Conservation (phyloP, 306 rosid species). For the Herpetospermum pedunculosum region DNA sequence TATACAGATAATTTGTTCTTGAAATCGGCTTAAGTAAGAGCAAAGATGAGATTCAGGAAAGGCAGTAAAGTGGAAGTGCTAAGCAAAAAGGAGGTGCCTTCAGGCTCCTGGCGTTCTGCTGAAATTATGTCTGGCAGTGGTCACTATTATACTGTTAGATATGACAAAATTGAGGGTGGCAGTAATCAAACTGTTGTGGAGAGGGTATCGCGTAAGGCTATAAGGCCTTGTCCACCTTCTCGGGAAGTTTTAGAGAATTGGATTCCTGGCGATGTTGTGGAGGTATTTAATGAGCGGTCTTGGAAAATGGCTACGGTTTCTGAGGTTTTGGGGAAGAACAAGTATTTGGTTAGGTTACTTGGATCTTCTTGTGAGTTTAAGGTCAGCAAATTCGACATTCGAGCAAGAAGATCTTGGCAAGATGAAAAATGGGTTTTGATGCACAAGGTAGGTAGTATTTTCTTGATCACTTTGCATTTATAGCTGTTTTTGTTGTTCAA, state of each 20-base stretch:
- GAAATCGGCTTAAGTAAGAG: conserved; percentile 2
- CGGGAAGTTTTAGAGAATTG: conserved; percentile 36
- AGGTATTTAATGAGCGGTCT: conserved; percentile 54
- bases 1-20: conserved; percentile 18
- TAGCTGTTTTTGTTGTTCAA: conserved; percentile 9
- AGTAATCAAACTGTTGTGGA: conserved; percentile 32
- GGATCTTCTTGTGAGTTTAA: conserved; percentile 66
- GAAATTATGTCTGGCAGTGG: conserved; percentile 68
- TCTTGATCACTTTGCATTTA: neutral
- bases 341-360: conserved; percentile 55
- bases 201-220: conserved; percentile 45
- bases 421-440: conserved; percentile 66
- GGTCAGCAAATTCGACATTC: conserved; percentile 55
- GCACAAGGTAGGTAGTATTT: conserved; percentile 76
- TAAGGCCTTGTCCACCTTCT: conserved; percentile 76
- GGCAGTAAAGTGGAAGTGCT: conserved; percentile 79
- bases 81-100: conserved; percentile 60
- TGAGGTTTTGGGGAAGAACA: conserved; percentile 44
- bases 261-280: conserved; percentile 71
- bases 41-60: conserved; percentile 66
- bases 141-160: conserved; percentile 53
- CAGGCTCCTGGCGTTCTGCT: conserved; percentile 80
- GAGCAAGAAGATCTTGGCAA: conserved; percentile 73
- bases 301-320: conserved; percentile 87
- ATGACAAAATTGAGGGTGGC: conserved; percentile 38